Conservation (phyloP, 1,284 basidiomycete genomes). For the Austropuccinia psidii region DNA sequence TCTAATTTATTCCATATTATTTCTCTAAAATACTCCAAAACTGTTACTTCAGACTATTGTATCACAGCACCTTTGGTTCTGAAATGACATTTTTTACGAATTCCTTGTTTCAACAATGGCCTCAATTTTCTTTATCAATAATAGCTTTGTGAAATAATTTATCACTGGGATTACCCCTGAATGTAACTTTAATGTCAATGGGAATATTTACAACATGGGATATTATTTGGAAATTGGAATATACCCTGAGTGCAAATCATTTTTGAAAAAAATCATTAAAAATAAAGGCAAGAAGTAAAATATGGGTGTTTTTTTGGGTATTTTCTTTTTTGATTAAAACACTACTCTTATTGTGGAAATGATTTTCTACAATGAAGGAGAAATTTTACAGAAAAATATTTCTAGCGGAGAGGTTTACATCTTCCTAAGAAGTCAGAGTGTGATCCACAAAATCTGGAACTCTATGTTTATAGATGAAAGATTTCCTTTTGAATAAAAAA, state of each 20-base stretch:
- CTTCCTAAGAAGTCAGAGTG: too few species aligned
- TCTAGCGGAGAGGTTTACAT: too few species aligned
- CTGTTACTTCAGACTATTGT: conserved; percentile 1
- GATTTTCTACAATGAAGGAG: neutral
- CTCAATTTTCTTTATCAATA: neutral
- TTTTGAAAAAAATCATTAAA: neutral
- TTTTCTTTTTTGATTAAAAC: neutral
- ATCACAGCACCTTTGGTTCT: neutral
- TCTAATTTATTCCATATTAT: neutral
- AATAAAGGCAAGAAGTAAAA: neutral
- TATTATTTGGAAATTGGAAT: neutral
- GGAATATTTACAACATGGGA: neutral
- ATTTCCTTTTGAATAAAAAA: too few species aligned
- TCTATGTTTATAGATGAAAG: too few species aligned
- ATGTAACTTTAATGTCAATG: neutral
- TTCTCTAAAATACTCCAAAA: neutral
- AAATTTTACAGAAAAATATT: neutral
- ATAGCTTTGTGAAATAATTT: neutral
- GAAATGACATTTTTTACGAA: too few species aligned
- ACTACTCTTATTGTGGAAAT: neutral
- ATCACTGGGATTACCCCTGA: neutral
- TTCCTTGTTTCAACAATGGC: neutral
- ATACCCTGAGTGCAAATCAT: neutral
- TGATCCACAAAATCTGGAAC: too few species aligned
- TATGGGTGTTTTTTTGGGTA: neutral